Percentiles rank a stretch among this genome's conserved stretches.
Evolutionary conservation across 768 basidiomycete genomes (phyloP).

Genomic region (Lepiota brunneoincarnata): DNA sequence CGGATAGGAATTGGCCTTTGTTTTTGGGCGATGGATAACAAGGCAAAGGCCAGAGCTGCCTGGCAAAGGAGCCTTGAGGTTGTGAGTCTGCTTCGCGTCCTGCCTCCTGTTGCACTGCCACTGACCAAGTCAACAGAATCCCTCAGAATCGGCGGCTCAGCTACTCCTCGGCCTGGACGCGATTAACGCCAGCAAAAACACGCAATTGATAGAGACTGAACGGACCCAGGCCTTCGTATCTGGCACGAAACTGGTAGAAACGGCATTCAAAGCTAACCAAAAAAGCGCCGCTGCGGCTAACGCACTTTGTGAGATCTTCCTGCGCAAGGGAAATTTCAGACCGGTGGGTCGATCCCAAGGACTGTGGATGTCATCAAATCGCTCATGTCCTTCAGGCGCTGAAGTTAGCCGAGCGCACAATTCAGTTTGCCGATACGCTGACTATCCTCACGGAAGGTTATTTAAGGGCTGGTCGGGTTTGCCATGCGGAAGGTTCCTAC

Average conservation of each 20-base stretch:
- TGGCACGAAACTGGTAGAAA: conserved; percentile 71
- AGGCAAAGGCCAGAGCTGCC: conserved; percentile 76
- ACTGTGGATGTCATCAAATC: background rate
- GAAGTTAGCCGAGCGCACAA: conserved; percentile 90
- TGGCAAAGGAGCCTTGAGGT: conserved; percentile 90
- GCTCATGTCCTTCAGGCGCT: conserved; percentile 51
- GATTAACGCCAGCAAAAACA: conserved; percentile 81
- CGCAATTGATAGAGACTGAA: conserved; percentile 59
- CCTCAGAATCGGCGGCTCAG: conserved; percentile 73
- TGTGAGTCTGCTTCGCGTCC: conserved; percentile 38
- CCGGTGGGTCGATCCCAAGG: conserved; percentile 40
- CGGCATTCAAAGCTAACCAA: conserved; percentile 78
- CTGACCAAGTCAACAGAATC: conserved; percentile 49
- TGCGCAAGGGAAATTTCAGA: conserved; percentile 64
- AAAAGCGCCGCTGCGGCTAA: conserved; percentile 81
- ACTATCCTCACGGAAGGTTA: conserved; percentile 85
- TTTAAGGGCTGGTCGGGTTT: conserved; percentile 76
- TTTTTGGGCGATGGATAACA: conserved; percentile 86
- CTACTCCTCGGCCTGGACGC: conserved; percentile 84
- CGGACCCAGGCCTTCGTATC: conserved; percentile 55
- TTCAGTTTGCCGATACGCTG: conserved; percentile 91
- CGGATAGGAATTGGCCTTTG: conserved; percentile 95
- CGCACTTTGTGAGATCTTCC: conserved; percentile 75
- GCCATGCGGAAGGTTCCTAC: conserved; percentile 68
- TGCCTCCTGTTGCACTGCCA: conserved; percentile 1